phyloP scores from a whole-genome alignment of 2,329 filamentous ascomycete genomes.

The Metarhizium brunneum region DNA sequence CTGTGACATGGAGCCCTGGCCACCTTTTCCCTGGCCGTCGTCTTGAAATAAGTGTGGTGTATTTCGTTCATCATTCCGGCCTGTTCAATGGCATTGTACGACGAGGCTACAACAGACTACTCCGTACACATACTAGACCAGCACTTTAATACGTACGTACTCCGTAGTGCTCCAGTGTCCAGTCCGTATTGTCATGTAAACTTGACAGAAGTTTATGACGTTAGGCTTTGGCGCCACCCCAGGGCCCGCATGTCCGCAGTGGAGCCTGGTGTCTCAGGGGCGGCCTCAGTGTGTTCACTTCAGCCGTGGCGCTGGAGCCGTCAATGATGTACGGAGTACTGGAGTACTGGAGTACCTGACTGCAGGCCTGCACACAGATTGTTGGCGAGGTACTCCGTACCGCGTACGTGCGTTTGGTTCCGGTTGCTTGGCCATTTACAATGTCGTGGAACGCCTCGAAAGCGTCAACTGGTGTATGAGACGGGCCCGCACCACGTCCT shows the following conservation, averaged over 20 bases:
- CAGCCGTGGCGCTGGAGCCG: not conserved
- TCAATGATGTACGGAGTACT: not conserved
- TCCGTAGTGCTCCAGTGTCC: too few relatives aligned
- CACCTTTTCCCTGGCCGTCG: too few relatives aligned
- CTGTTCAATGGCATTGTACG: too few relatives aligned
- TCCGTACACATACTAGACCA: too few relatives aligned
- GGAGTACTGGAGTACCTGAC: not conserved
- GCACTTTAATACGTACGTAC: too few relatives aligned
- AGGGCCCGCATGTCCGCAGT: not conserved
- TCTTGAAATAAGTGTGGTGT: too few relatives aligned
- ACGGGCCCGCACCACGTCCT: not conserved
- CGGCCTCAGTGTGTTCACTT: not conserved
- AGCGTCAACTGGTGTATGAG: not conserved
- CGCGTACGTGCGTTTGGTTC: not conserved
- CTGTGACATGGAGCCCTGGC: too few relatives aligned
- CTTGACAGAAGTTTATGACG: too few relatives aligned
- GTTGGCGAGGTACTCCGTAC: not conserved
- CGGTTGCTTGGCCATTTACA: not conserved
- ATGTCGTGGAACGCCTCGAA: not conserved
- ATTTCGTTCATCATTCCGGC: too few relatives aligned
- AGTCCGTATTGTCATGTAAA: too few relatives aligned
- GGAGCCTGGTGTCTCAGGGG: not conserved
- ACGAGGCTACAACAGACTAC: too few relatives aligned
- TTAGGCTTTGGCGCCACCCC: not conserved
- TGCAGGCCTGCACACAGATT: too few relatives aligned